Conservation (phyloP, 139 green algal genomes). For the Tetraselmis striata region DNA sequence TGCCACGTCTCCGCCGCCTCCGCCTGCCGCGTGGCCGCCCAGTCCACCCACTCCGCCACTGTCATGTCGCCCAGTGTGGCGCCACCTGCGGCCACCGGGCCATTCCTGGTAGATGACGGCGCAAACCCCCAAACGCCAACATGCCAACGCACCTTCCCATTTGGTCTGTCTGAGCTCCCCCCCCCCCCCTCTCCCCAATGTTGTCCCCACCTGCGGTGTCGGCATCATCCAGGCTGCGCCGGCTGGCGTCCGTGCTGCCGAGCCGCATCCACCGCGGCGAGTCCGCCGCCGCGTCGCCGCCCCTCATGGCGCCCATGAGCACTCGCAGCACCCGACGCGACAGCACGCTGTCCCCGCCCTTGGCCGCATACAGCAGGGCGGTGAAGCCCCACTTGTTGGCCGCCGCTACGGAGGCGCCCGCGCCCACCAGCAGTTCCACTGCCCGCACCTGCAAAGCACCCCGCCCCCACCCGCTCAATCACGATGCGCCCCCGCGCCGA, state of each 20-base stretch:
- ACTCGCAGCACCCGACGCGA: neutral
- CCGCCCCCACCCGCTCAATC: too few relatives aligned
- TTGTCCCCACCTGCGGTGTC: too few relatives aligned
- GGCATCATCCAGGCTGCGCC: neutral
- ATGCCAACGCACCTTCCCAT: too few relatives aligned
- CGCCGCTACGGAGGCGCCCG: neutral
- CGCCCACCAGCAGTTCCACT: neutral
- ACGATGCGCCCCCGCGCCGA: too few relatives aligned
- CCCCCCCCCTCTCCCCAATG: too few relatives aligned
- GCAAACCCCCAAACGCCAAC: too few relatives aligned
- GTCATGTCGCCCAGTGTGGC: neutral
- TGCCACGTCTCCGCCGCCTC: neutral
- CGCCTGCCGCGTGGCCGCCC: neutral
- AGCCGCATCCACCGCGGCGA: neutral
- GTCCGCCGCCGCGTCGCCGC: too few relatives aligned
- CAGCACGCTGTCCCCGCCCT: neutral
- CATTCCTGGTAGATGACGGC: too few relatives aligned
- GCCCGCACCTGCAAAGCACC: neutral
- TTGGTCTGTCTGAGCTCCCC: too few relatives aligned
- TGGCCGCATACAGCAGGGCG: neutral
- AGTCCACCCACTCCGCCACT: neutral
- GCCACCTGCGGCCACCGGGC: too few relatives aligned
- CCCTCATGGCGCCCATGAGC: neutral
- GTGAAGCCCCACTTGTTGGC: neutral
- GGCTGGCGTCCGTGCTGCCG: neutral